A percentile compares a stretch with the other conserved stretches of the same genome.
Conservation (phyloP, 2,329 filamentous ascomycete species). For the Verticillium nonalfalfae region DNA sequence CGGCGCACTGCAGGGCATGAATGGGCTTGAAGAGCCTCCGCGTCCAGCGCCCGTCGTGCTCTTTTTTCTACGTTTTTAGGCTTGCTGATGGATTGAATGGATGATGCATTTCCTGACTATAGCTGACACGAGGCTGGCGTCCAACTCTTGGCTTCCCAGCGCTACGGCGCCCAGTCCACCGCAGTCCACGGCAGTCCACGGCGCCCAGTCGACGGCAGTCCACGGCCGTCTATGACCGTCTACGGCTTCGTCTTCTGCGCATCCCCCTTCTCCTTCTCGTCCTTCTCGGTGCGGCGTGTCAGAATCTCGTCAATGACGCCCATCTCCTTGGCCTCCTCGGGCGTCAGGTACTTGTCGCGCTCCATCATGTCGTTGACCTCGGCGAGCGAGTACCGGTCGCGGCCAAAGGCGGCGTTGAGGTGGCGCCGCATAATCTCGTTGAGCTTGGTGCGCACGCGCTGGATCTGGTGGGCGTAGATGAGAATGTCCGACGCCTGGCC, state of each 20-base stretch:
- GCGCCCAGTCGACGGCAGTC: too few relatives aligned
- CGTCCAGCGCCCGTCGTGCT: neutral
- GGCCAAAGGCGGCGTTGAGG: conserved; percentile 67
- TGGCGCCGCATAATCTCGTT: conserved; percentile 88
- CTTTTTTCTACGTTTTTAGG: too few relatives aligned
- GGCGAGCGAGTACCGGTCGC: conserved; percentile 71
- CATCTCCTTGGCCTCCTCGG: conserved; percentile 79
- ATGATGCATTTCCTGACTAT: too few relatives aligned
- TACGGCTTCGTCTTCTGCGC: conserved; percentile 10
- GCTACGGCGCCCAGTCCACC: too few relatives aligned
- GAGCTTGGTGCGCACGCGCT: conserved; percentile 75
- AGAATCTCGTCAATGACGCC: conserved; percentile 92
- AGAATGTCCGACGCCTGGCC: conserved; percentile 75
- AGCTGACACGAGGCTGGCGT: too few relatives aligned
- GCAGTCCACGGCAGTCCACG: too few relatives aligned
- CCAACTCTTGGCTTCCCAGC: too few relatives aligned
- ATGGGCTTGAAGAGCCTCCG: neutral
- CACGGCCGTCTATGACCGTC: neutral
- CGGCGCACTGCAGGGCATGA: neutral
- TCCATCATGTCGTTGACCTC: conserved; percentile 96
- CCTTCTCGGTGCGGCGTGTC: conserved; percentile 46
- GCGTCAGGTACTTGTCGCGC: conserved; percentile 88
- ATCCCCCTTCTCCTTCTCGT: conserved; percentile 10
- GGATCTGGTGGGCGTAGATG: conserved; percentile 95
- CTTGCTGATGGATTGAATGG: too few relatives aligned